Base-by-base conservation (phyloP, 768 basidiomycete species). In the Cystobasidium onofrii region DNA sequence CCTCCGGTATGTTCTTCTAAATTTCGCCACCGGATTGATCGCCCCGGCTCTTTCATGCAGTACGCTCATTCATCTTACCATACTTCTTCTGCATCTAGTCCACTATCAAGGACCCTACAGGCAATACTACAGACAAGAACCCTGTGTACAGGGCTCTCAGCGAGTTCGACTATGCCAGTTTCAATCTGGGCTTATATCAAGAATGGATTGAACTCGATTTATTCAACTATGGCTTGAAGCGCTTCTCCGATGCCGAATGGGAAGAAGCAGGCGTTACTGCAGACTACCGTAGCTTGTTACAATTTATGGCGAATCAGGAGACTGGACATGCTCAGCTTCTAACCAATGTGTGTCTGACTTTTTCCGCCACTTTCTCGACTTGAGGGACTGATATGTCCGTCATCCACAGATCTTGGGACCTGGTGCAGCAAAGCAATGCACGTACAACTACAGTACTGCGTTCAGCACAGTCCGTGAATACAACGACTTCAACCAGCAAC, bases 291-390 rank as follows among this genome's bases (percentile, higher is more conserved):
- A 84, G 80, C 79, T 80, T 88, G 36, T 85, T 88, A 67, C 80
- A 86, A 77, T 87, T 84, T 80, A 88, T 88, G 86, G 66, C 84
- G 17, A 83, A 86, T 63, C 86, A 88, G 76, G 87, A 88, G 80
- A 82, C 86, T 34, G 87, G 87, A 0, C 88, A 90, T 78, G 85
- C 87, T 6, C 81, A 80, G 12, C 79, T 87, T 65, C 74, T 89
- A 31, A 80, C 82, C 69, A 86, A 86, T 81, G 57, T 60, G 20
- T 29, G 57, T 6, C 27, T 25, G 4, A 34, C 7, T 54, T 29
- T 12, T 60, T 27, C 20, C 20, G 57, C 85, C 87, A 41, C 81
- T 86, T 20, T 82, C 83, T 54, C 81, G 77, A 23, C 75, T 83
- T 81, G 55, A 74, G 78, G 77, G 33, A 7, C 75, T 76, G 31